These are phyloP conservation scores for Linnemannia elongata DNA, from an alignment of 192 early-diverging fungal species.

Conservation along the genomic window DNA sequence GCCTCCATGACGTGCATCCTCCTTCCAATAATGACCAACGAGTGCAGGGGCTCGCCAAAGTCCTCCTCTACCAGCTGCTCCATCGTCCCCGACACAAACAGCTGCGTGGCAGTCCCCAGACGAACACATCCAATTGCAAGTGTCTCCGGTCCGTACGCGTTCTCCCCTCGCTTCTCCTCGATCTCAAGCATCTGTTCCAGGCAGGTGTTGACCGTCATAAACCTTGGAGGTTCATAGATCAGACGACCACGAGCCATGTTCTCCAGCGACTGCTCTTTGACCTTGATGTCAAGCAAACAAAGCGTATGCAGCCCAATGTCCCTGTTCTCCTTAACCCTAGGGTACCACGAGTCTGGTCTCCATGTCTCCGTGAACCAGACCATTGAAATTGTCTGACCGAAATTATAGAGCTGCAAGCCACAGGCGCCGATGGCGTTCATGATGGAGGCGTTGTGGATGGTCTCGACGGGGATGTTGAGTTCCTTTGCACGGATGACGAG, in stretches of 20 bases:
- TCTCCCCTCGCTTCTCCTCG: conserved; percentile 82
- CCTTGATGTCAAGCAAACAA: conserved; percentile 97
- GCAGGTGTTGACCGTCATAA: conserved; percentile 97
- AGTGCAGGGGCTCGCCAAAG: conserved; percentile 96
- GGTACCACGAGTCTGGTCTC: conserved; percentile 98
- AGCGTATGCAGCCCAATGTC: conserved; percentile 92
- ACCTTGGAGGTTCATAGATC: conserved; percentile 98
- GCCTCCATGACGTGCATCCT: conserved; percentile 95
- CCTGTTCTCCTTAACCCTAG: conserved; percentile 90
- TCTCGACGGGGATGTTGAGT: conserved; percentile 84
- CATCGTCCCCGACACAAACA: conserved; percentile 91
- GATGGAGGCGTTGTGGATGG: conserved; percentile 99
- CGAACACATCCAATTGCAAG: conserved; percentile 94
- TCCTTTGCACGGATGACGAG: conserved; percentile 94
- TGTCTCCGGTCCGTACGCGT: conserved; percentile 82
- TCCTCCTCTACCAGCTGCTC: conserved; percentile 85
- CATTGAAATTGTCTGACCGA: conserved; percentile 98
- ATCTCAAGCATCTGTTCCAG: conserved; percentile 94
- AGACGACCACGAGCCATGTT: conserved; percentile 92
- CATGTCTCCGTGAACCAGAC: conserved; percentile 98
- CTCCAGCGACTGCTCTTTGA: conserved; percentile 96
- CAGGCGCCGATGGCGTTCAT: conserved; percentile 98
- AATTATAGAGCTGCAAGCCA: conserved; percentile 97
- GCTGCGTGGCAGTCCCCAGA: conserved; percentile 82
- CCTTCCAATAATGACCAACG: conserved; percentile 89